These are phyloP conservation scores for Cercospora berteroae DNA, from an alignment of 2,329 filamentous ascomycete species.

Conservation along the genomic window DNA sequence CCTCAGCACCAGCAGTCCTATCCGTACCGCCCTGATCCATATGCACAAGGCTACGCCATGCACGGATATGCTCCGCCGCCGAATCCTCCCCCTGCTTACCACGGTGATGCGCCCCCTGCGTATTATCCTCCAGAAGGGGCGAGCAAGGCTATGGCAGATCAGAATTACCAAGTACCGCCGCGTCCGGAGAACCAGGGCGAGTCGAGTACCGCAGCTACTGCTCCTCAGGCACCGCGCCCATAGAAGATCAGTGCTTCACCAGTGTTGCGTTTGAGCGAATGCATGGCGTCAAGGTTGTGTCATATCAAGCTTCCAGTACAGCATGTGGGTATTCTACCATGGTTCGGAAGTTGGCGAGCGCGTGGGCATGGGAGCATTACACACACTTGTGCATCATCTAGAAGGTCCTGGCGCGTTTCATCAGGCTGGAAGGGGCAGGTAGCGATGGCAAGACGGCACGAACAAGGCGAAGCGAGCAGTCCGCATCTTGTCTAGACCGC, in stretches of 20 bases:
- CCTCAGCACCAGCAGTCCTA: constrained; percentile 19
- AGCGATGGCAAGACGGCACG: background rate
- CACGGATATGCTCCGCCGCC: constrained; percentile 32
- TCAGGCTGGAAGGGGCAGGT: constrained; percentile 1
- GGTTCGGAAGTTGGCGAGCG: background rate
- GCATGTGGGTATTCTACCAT: background rate
- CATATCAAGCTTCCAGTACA: constrained; percentile 10
- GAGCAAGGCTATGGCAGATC: constrained; percentile 38
- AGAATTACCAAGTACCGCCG: constrained; percentile 27
- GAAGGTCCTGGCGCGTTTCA: background rate
- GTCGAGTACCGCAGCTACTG: constrained; percentile 15
- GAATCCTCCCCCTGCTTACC: constrained; percentile 38
- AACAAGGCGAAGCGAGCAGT: constrained; percentile 2
- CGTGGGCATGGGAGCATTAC: background rate
- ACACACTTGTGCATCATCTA: background rate
- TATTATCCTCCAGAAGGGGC: constrained; percentile 39
- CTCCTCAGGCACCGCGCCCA: constrained; percentile 9
- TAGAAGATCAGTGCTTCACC: constrained; percentile 10
- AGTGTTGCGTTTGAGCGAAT: constrained; percentile 8
- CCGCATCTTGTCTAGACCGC: background rate
- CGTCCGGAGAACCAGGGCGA: constrained; percentile 21
- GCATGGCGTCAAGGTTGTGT: constrained; percentile 13
- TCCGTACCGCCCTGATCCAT: constrained; percentile 22
- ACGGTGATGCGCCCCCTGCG: constrained; percentile 36
- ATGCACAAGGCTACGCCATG: constrained; percentile 27